Evolutionary conservation across 78 protist genomes (phyloP), one percentile per base, ranked within the genome.

Genomic region (Dictyostelium purpureum): DNA sequence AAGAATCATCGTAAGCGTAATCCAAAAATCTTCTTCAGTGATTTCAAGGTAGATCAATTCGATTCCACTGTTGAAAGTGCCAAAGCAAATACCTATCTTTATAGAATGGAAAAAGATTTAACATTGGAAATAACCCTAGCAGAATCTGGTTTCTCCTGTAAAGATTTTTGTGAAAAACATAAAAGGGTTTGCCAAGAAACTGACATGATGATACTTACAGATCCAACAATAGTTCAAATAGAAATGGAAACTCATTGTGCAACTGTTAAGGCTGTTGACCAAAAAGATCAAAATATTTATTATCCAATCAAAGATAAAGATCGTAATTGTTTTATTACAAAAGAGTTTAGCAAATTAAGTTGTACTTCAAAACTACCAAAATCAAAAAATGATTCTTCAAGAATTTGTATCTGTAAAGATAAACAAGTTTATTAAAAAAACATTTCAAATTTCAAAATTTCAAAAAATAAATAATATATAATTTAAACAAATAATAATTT

Each of bases 321-420:
- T 74, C 35, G 21, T 45, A 47, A 38, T 40, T 85, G 92, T 73
- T 19, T 59, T 10, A 73, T 76, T 45, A 79, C 92, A 43, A 35
- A 51, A 19, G 33, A 75, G 16, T 33, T 31, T 24, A 18, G 33
- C 12, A 51, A 75, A 51, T n/a, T 75, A 47, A 31, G 38, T 52
- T 75, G 81, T 21, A 38, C 81, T 16, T 51, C 54, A 43, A 75
- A 47, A 52, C 67, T 49, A 4, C 31, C 66, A 12, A 35, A 47
- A 28, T n/a, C n/a, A n/a, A 28, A 51, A 75, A 26, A n/a, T 0
- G 45, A 35, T 16, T n/a, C 49, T 14, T 51, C 67, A 51, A 75
- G 66, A 75, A 38, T 75, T 19, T 75, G 81, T 52, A 33, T 75
- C 35, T 75, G 81, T 52, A 75, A 63, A 33, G 66, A 28, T 43